phyloP scores from a whole-genome alignment of 192 early-diverging fungal species.

The Backusella circina region DNA sequence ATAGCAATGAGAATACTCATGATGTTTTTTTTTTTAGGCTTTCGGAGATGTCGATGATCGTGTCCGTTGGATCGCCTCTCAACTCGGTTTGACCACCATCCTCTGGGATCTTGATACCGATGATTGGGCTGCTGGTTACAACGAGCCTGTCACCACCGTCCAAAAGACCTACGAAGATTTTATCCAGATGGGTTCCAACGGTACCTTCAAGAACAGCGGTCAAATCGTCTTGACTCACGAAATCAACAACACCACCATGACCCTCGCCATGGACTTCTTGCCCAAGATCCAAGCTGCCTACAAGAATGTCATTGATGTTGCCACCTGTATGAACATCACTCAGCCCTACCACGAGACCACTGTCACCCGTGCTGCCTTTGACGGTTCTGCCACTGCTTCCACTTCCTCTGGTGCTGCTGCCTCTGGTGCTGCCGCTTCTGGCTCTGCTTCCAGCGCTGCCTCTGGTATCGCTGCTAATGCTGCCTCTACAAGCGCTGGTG shows the following conservation, averaged over 20 bases:
- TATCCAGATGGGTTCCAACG: constrained; percentile 26
- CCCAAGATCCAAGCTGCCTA: constrained; percentile 30
- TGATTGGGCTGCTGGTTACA: constrained; percentile 39
- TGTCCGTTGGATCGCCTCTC: constrained; percentile 45
- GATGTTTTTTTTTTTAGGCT: constrained; percentile 12
- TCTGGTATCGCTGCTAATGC: constrained; percentile 6
- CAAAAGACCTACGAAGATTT: constrained; percentile 29
- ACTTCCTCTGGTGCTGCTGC: background rate
- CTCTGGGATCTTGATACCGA: constrained; percentile 55
- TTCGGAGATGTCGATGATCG: constrained; percentile 51
- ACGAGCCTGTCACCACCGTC: constrained; percentile 13
- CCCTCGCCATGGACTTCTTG: constrained; percentile 20
- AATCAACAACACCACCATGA: constrained; percentile 36
- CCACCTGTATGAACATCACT: constrained; percentile 38
- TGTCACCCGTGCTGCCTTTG: constrained; percentile 23
- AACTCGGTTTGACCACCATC: constrained; percentile 46
- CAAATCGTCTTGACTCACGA: constrained; percentile 37
- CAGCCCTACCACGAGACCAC: constrained; percentile 28
- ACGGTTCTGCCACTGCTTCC: background rate
- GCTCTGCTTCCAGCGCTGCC: background rate
- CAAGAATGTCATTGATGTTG: constrained; percentile 32
- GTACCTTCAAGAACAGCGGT: constrained; percentile 22
- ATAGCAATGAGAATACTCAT: background rate
- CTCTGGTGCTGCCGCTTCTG: background rate
- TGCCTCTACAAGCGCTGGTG: background rate